Percentiles rank a stretch among this genome's conserved stretches.
phyloP scores from a whole-genome alignment of 2,329 filamentous ascomycete species.

The Beauveria pseudobassiana region DNA sequence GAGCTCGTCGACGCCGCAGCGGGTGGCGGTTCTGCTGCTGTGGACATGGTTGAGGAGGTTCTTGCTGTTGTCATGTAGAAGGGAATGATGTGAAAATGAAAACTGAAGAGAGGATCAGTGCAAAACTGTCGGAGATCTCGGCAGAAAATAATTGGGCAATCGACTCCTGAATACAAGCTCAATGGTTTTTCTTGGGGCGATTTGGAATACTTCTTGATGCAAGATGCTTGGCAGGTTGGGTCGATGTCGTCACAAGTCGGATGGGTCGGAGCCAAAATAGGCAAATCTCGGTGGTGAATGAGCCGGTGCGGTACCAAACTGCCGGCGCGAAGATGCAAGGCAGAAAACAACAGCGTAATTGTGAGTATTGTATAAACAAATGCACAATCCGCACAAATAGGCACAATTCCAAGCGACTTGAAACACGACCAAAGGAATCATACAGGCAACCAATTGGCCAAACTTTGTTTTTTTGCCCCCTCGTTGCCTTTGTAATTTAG shows the following conservation, averaged over 20 bases:
- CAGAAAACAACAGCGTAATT: background rate
- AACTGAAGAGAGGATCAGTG: background rate
- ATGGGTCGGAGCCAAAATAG: slow-evolving; percentile 4
- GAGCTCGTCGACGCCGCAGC: background rate
- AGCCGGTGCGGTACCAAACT: background rate
- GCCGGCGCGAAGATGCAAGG: background rate
- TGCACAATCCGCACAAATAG: no score
- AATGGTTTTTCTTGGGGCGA: background rate
- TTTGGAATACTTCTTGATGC: background rate
- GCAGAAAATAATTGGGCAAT: no score
- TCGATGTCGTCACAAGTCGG: slow-evolving; percentile 8
- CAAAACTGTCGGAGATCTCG: background rate
- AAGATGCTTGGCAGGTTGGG: background rate
- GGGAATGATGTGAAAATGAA: background rate
- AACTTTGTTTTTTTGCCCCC: background rate
- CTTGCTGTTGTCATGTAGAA: background rate
- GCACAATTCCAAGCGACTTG: no score
- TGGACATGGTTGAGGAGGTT: background rate
- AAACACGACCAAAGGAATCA: background rate
- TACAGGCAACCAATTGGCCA: background rate
- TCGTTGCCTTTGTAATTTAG: background rate
- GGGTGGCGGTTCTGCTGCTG: slow-evolving; percentile 4
- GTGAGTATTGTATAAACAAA: background rate
- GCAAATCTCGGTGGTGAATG: background rate
- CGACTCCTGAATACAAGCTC: no score